Percentiles rank a stretch among this genome's conserved stretches.
phyloP scores from a whole-genome alignment of 352 stramenopile species.

The Pythium grandisporangium region DNA sequence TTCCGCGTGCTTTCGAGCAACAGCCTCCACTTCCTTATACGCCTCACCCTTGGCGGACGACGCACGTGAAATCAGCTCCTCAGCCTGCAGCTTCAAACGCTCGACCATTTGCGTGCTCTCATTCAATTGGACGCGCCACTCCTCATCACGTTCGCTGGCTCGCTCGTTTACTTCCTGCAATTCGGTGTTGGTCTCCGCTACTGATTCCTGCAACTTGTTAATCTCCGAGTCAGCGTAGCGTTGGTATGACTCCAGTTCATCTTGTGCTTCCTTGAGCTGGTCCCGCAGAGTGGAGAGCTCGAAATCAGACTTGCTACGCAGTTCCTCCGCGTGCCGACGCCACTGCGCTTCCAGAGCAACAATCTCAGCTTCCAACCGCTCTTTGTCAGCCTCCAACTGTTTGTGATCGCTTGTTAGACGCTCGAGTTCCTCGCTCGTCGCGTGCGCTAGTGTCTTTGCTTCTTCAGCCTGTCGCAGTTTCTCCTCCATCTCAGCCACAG shows the following conservation, averaged over 20 bases:
- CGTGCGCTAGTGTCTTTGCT: background rate
- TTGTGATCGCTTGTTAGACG: background rate
- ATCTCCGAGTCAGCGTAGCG: constrained; percentile 46
- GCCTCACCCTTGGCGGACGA: no score
- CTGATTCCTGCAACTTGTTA: constrained; percentile 22
- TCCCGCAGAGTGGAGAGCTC: constrained; percentile 33
- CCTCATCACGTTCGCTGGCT: constrained; percentile 15
- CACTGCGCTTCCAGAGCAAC: constrained; percentile 15
- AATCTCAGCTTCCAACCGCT: constrained; percentile 23
- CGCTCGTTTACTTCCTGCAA: constrained; percentile 19
- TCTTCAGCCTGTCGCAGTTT: no score
- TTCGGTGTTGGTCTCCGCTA: constrained; percentile 27
- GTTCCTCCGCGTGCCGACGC: constrained; percentile 27
- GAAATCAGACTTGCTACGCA: constrained; percentile 10
- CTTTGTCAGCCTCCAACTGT: constrained; percentile 14
- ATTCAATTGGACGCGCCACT: constrained; percentile 10
- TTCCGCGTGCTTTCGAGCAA: no score
- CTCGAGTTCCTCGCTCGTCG: constrained; percentile 12
- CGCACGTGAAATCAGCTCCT: no score
- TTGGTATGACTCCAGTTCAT: constrained; percentile 40
- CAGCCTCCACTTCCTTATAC: no score
- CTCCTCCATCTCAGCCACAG: no score
- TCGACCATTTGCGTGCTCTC: constrained; percentile 17
- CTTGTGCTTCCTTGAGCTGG: constrained; percentile 30
- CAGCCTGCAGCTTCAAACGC: constrained; percentile 18